A percentile compares a stretch with the other conserved stretches of the same genome.
Evolutionary conservation across 2,329 filamentous ascomycete species (phyloP).

Genomic region (Microascus cirrosus): DNA sequence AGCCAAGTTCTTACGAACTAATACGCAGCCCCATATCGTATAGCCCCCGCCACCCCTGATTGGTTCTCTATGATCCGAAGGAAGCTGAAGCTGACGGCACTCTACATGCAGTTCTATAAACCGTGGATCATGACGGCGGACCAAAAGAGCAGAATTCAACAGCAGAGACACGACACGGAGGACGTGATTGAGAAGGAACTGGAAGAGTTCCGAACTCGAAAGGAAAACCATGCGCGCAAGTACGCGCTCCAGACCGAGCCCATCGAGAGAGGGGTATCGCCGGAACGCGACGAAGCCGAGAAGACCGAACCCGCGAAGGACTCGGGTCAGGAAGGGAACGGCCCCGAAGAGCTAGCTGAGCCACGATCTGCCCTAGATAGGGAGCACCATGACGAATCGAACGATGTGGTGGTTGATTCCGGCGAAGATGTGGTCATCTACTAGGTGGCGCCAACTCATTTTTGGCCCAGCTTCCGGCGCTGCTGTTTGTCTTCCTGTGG

Average conservation of each 20-base stretch:
- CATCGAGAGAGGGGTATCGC: not conserved
- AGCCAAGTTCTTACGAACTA: slow-evolving; percentile 66
- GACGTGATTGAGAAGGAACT: slow-evolving; percentile 52
- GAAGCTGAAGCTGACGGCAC: not conserved
- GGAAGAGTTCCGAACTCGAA: slow-evolving; percentile 46
- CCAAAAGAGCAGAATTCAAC: slow-evolving; percentile 60
- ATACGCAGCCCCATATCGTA: slow-evolving; percentile 61
- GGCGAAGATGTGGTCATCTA: slow-evolving; percentile 91
- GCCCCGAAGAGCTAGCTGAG: slow-evolving; percentile 8
- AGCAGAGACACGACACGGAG: slow-evolving; percentile 58
- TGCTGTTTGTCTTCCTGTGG: not conserved
- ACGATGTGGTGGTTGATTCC: slow-evolving; percentile 70
- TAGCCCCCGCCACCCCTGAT: slow-evolving; percentile 22
- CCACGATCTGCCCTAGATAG: slow-evolving; percentile 14
- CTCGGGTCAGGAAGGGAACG: slow-evolving; percentile 5
- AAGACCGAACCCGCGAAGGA: not conserved
- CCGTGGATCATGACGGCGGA: slow-evolving; percentile 64
- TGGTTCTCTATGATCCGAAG: not conserved
- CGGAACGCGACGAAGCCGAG: not conserved
- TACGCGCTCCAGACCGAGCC: slow-evolving; percentile 10
- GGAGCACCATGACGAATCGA: slow-evolving; percentile 55
- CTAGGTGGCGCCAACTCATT: slow-evolving; percentile 24
- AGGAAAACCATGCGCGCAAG: slow-evolving; percentile 22
- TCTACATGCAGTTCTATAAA: slow-evolving; percentile 58
- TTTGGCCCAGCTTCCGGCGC: not conserved